Percentiles rank a stretch among this genome's conserved stretches.
These are phyloP conservation scores for Aspergillus felis DNA, from an alignment of 2,329 filamentous ascomycete species.

Conservation along the genomic window DNA sequence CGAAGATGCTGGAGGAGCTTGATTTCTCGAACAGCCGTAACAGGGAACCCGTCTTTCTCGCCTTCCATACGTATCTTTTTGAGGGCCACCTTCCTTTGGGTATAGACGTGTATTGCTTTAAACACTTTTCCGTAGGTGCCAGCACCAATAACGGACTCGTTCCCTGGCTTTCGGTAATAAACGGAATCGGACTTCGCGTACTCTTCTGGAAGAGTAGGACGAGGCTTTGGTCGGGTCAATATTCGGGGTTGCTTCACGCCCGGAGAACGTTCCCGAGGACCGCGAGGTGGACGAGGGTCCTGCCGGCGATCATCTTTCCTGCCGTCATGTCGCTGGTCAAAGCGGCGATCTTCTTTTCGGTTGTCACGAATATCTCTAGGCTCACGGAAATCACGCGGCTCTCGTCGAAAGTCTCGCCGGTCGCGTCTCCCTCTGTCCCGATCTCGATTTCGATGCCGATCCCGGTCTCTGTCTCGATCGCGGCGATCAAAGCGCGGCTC, in stretches of 20 bases:
- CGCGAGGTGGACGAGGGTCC: conserved; percentile 41
- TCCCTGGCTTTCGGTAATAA: conserved; percentile 93
- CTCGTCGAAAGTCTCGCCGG: conserved; percentile 32
- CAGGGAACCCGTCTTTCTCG: conserved; percentile 97
- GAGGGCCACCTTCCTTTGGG: conserved; percentile 74
- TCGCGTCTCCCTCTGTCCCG: conserved; percentile 30
- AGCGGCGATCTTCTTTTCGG: conserved; percentile 39
- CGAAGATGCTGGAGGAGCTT: conserved; percentile 91
- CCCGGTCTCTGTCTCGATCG: conserved; percentile 39
- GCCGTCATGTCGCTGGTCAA: conserved; percentile 39
- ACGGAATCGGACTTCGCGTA: conserved; percentile 79
- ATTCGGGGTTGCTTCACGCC: conserved; percentile 58
- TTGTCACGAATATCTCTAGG: conserved; percentile 25
- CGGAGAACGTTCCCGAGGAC: conserved; percentile 47
- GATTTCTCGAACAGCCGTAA: conserved; percentile 94
- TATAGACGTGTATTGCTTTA: conserved; percentile 76
- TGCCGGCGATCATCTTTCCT: conserved; percentile 30
- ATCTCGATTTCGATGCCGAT: conserved; percentile 29
- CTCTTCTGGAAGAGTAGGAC: conserved; percentile 67
- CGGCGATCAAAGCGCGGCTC: conserved; percentile 41
- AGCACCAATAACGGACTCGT: conserved; percentile 92
- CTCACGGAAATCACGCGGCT: conserved; percentile 27
- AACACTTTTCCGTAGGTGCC: conserved; percentile 97
- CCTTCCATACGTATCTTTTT: conserved; percentile 99
- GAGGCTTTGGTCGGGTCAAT: conserved; percentile 66